These are phyloP conservation scores for Evernia prunastri DNA, from an alignment of 495 filamentous ascomycete genomes.

Conservation along the genomic window DNA sequence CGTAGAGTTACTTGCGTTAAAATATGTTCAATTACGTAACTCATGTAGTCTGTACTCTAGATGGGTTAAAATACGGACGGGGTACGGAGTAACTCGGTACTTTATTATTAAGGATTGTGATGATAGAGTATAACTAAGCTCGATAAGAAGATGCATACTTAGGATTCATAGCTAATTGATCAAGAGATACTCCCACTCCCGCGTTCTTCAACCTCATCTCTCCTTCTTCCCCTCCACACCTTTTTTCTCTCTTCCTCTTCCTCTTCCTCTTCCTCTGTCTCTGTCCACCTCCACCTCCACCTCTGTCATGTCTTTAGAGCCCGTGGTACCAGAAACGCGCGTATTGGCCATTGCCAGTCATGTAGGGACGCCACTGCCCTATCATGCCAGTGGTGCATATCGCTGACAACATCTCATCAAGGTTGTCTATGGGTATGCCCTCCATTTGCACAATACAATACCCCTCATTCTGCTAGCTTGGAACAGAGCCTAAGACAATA, in stretches of 20 bases:
- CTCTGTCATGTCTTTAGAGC: constrained; percentile 23
- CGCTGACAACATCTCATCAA: constrained; percentile 33
- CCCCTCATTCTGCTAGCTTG: not conserved
- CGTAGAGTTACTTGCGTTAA: too few relatives aligned
- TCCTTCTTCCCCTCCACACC: not conserved
- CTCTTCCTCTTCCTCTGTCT: constrained; percentile 3
- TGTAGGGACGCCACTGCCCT: constrained; percentile 54
- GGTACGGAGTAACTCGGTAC: too few relatives aligned
- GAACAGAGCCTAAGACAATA: constrained; percentile 5
- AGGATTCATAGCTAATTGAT: too few relatives aligned
- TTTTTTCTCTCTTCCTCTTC: not conserved
- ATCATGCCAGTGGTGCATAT: constrained; percentile 14
- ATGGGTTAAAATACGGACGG: too few relatives aligned
- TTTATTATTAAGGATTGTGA: too few relatives aligned
- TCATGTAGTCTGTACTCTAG: too few relatives aligned
- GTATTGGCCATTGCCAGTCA: constrained; percentile 95
- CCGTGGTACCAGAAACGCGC: constrained; percentile 71
- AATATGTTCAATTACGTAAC: too few relatives aligned
- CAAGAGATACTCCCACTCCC: too few relatives aligned
- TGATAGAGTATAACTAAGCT: too few relatives aligned
- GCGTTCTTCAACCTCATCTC: not conserved
- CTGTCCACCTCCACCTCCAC: too few relatives aligned
- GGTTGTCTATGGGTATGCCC: constrained; percentile 72
- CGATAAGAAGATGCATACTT: too few relatives aligned
- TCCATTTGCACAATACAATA: not conserved